Conservation (phyloP, 164 flowering plant genomes). For the Platanus orientalis region DNA sequence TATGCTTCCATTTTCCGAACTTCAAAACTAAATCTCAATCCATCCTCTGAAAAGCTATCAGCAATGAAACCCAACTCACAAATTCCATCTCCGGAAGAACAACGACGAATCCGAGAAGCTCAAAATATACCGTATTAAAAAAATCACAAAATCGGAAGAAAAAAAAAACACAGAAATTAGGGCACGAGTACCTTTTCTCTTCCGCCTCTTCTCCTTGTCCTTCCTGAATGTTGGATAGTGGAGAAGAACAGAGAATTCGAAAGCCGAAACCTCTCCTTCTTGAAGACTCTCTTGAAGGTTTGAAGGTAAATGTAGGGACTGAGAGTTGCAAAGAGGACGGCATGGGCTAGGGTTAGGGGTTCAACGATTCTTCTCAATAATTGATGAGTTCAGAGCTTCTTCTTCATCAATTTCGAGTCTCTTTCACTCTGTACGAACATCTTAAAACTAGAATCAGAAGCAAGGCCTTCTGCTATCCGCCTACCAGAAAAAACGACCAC, state of each 20-base stretch:
- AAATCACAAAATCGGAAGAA: neutral
- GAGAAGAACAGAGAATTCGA: slow-evolving; percentile 16
- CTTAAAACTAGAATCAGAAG: too few relatives aligned
- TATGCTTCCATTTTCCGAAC: neutral
- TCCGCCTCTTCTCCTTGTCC: slow-evolving; percentile 10
- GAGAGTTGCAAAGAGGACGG: slow-evolving; percentile 20
- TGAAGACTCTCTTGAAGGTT: slow-evolving; percentile 1
- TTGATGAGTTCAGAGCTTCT: too few relatives aligned
- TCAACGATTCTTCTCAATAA: neutral
- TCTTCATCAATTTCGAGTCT: too few relatives aligned
- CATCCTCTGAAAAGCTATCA: neutral
- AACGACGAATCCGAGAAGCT: neutral
- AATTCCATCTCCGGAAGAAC: neutral
- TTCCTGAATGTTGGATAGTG: slow-evolving; percentile 12
- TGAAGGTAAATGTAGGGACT: slow-evolving; percentile 12
- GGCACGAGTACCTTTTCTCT: slow-evolving; percentile 15
- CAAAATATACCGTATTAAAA: too few relatives aligned
- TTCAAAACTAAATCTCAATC: neutral
- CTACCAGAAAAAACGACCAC: too few relatives aligned
- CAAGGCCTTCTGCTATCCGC: too few relatives aligned
- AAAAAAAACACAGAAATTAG: neutral
- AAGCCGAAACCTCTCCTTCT: slow-evolving; percentile 4
- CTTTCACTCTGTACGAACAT: too few relatives aligned
- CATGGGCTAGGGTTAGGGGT: slow-evolving; percentile 10
- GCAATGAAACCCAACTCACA: neutral